phyloP scores from a whole-genome alignment of 495 filamentous ascomycete genomes.

The Penicillium silybi region DNA sequence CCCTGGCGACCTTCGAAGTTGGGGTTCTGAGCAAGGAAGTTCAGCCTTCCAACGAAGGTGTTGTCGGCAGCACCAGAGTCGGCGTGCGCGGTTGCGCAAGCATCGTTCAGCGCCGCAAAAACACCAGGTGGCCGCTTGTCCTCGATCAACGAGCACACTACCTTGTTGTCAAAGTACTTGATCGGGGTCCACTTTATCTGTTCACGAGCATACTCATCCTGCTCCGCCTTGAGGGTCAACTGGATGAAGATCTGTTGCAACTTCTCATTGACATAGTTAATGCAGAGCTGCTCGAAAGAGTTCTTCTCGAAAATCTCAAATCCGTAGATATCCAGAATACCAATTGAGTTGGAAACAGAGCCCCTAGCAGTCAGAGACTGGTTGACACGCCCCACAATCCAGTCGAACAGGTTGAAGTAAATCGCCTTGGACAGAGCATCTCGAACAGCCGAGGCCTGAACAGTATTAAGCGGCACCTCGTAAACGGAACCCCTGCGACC shows the following conservation, averaged over 20 bases:
- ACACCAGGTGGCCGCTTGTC: slow-evolving; percentile 87
- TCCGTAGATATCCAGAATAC: slow-evolving; percentile 98
- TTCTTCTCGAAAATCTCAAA: slow-evolving; percentile 99
- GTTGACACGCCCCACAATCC: slow-evolving; percentile 95
- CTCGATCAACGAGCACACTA: slow-evolving; percentile 97
- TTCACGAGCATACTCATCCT: slow-evolving; percentile 95
- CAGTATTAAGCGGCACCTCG: slow-evolving; percentile 85
- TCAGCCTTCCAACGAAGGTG: slow-evolving; percentile 90
- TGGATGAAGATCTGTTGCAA: slow-evolving; percentile 99
- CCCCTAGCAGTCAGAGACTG: slow-evolving; percentile 78
- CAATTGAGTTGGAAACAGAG: slow-evolving; percentile 75
- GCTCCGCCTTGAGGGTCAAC: slow-evolving; percentile 91
- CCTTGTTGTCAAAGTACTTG: slow-evolving; percentile 99
- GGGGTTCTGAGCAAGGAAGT: slow-evolving; percentile 78
- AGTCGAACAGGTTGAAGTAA: slow-evolving; percentile 97
- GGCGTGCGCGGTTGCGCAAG: slow-evolving; percentile 93
- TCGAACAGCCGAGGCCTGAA: slow-evolving; percentile 87
- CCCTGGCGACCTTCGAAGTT: slow-evolving; percentile 92
- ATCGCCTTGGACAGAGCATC: slow-evolving; percentile 94
- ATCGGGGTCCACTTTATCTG: slow-evolving; percentile 99
- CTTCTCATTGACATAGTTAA: slow-evolving; percentile 99
- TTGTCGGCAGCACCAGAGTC: slow-evolving; percentile 91
- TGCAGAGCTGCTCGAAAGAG: slow-evolving; percentile 98
- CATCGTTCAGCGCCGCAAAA: slow-evolving; percentile 95
- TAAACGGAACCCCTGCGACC: slow-evolving; percentile 77